phyloP scores from a whole-genome alignment of 148 eudicot species.

The Linanthus parryae region DNA sequence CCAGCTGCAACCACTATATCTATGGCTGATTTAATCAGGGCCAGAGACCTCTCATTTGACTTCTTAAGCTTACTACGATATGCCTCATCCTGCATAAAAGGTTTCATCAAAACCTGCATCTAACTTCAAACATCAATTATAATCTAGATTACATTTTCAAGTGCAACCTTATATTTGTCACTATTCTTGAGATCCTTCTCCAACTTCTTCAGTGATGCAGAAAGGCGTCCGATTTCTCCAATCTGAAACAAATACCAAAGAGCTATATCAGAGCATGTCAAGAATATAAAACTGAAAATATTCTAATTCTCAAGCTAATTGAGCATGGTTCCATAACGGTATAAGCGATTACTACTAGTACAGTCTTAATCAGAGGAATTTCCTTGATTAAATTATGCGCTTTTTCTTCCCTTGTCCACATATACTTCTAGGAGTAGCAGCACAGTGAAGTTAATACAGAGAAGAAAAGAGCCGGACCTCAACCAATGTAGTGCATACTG shows the following conservation, averaged over 20 bases:
- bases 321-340: too few species aligned
- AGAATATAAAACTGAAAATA: too few species aligned
- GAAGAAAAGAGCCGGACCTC: constrained; percentile 49
- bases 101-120: not conserved
- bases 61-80: constrained; percentile 57
- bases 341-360: too few species aligned
- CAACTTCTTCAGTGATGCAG: constrained; percentile 70
- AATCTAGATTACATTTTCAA: not conserved
- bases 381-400: too few species aligned
- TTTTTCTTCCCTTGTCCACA: too few species aligned
- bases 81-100: constrained; percentile 55
- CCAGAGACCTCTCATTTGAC: constrained; percentile 80
- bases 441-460: not conserved
- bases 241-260: constrained; percentile 27
- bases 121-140: not conserved
- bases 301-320: too few species aligned
- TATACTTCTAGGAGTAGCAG: too few species aligned
- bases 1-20: constrained; percentile 94
- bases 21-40: constrained; percentile 70
- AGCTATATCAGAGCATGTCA: too few species aligned
- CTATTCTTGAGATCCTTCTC: constrained; percentile 74
- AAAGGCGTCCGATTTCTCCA: constrained; percentile 86
- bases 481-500: constrained; percentile 69
- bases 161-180: constrained; percentile 62
- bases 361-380: too few species aligned